Conservation (phyloP, 73 alveolate species). For the Diophrys appendiculata region DNA sequence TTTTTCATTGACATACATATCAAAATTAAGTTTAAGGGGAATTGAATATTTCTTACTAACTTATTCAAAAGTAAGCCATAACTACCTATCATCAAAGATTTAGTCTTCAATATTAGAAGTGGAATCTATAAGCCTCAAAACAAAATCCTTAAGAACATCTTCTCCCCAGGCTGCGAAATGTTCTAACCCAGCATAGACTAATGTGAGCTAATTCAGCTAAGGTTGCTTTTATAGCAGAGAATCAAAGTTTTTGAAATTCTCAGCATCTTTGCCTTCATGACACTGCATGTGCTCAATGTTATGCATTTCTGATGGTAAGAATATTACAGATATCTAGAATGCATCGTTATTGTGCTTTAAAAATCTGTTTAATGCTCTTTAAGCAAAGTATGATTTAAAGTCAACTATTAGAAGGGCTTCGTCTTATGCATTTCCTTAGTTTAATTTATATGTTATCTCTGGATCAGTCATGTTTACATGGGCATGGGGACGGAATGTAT, state of each 20-base stretch:
- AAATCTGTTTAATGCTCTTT: background rate
- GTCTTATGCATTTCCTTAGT: background rate
- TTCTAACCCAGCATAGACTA: background rate
- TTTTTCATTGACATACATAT: background rate
- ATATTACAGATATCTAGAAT: background rate
- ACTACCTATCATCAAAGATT: background rate
- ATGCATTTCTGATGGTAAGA: background rate
- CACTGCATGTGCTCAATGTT: background rate
- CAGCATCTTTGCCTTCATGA: background rate
- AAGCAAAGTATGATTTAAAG: background rate
- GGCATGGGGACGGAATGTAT: background rate
- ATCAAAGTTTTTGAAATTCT: background rate
- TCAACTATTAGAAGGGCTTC: background rate
- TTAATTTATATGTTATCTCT: background rate
- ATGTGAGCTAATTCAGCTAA: background rate
- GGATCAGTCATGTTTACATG: background rate
- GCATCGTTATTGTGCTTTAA: background rate
- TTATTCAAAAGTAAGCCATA: background rate
- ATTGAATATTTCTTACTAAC: background rate
- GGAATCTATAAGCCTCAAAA: background rate
- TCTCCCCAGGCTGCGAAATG: background rate
- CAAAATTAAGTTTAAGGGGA: background rate
- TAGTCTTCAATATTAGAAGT: background rate
- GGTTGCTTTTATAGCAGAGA: background rate
- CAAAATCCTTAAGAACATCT: background rate